Conservation (phyloP, 2,329 filamentous ascomycete genomes). For the Fusarium hostae region DNA sequence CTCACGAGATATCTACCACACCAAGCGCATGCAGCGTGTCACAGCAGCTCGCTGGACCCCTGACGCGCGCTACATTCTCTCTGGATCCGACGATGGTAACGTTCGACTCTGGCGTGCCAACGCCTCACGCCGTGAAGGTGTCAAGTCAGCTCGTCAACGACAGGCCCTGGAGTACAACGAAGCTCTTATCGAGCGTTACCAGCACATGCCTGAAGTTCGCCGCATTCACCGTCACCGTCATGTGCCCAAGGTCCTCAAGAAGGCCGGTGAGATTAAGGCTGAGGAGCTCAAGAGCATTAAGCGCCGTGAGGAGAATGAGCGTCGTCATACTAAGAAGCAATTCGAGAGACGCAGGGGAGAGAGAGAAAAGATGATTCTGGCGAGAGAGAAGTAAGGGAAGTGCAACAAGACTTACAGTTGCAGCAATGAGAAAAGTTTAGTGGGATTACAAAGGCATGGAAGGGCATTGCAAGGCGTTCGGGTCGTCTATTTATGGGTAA, state of each 20-base stretch:
- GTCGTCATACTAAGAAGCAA: slow-evolving; percentile 89
- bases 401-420: slow-evolving; percentile 26
- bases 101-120: slow-evolving; percentile 86
- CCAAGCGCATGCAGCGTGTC: slow-evolving; percentile 96
- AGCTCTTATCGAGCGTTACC: slow-evolving; percentile 82
- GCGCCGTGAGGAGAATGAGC: slow-evolving; percentile 91
- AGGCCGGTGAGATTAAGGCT: slow-evolving; percentile 92
- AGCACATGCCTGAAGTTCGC: slow-evolving; percentile 95
- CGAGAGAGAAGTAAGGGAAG: slow-evolving; percentile 62
- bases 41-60: slow-evolving; percentile 87
- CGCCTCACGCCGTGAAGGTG: slow-evolving; percentile 82
- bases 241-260: slow-evolving; percentile 92
- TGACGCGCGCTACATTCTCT: slow-evolving; percentile 89
- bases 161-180: slow-evolving; percentile 93
- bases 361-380: slow-evolving; percentile 92
- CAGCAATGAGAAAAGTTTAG: slow-evolving; percentile 21
- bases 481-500: slow-evolving; percentile 39
- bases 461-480: slow-evolving; percentile 52
- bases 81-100: slow-evolving; percentile 94
- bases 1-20: slow-evolving; percentile 94
- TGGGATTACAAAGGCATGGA: slow-evolving; percentile 36
- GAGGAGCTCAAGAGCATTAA: slow-evolving; percentile 91
- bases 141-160: slow-evolving; percentile 86
- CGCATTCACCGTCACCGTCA: slow-evolving; percentile 93
- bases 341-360: slow-evolving; percentile 78